Percentiles rank a stretch among this genome's conserved stretches.
Conservation (phyloP, 441 rosid genomes). For the Hura crepitans region DNA sequence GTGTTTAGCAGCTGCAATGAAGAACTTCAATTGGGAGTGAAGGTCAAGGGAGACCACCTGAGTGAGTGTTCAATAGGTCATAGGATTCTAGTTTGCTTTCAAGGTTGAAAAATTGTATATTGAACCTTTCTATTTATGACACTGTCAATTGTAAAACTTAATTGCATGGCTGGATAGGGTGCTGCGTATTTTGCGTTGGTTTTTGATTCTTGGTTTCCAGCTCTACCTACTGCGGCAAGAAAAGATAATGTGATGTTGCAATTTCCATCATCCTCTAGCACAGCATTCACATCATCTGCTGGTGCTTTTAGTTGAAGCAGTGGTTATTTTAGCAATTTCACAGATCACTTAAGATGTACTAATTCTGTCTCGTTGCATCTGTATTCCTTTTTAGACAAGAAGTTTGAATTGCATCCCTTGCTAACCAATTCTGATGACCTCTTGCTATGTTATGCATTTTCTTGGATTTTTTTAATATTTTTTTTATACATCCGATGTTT, state of each 20-base stretch:
- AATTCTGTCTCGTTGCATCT: neutral
- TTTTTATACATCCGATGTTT: too few species aligned
- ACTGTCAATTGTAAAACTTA: neutral
- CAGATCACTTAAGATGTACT: neutral
- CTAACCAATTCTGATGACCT: too few species aligned
- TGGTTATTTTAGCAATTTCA: neutral
- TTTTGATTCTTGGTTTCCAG: neutral
- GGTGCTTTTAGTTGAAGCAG: neutral
- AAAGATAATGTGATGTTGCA: neutral
- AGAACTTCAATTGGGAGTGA: constrained; percentile 18
- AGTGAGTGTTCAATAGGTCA: constrained; percentile 8
- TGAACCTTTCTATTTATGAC: neutral
- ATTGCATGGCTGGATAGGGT: neutral
- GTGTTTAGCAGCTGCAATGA: constrained; percentile 29
- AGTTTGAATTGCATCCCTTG: too few species aligned
- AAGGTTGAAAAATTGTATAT: constrained; percentile 6
- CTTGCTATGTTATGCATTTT: too few species aligned
- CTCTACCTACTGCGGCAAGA: neutral
- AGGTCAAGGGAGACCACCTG: constrained; percentile 20
- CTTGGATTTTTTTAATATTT: too few species aligned
- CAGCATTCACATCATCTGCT: neutral
- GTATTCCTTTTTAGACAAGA: too few species aligned
- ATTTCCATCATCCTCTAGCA: neutral
- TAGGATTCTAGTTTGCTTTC: neutral
- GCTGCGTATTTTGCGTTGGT: neutral